These are phyloP conservation scores for Tuctoria greenei DNA, from an alignment of 176 grass and related monocot genomes.

Conservation along the genomic window DNA sequence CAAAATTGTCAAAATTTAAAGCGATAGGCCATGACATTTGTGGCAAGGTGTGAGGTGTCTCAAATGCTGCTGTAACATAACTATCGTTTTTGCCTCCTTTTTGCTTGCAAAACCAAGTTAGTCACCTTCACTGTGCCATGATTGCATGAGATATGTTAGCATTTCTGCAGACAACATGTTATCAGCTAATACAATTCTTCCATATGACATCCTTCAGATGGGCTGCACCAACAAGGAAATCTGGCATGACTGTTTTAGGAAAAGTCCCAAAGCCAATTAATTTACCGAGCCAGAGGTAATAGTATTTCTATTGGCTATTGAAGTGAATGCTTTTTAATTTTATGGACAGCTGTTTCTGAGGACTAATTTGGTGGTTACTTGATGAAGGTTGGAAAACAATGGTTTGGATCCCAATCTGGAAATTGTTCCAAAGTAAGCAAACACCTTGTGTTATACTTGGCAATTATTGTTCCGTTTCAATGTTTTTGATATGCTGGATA, in stretches of 20 bases:
- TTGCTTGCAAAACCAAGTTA: background rate
- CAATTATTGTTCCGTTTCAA: background rate
- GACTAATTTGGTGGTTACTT: conserved; percentile 39
- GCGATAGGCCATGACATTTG: background rate
- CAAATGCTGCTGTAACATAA: too few species aligned
- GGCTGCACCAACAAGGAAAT: conserved; percentile 77
- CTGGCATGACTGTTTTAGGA: conserved; percentile 96
- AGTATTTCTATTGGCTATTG: background rate
- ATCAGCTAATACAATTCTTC: conserved; percentile 3
- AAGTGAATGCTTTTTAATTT: background rate
- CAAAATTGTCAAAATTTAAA: conserved; percentile 12
- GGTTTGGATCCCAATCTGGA: conserved; percentile 91
- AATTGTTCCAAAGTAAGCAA: conserved; percentile 96
- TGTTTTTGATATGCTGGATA: conserved; percentile 4
- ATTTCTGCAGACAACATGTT: background rate
- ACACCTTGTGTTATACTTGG: conserved; percentile 12
- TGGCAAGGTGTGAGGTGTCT: background rate
- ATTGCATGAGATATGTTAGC: background rate
- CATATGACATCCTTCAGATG: conserved; percentile 56
- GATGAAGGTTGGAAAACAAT: conserved; percentile 97
- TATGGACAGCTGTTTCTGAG: conserved; percentile 10
- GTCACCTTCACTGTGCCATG: background rate
- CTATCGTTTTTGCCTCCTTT: background rate
- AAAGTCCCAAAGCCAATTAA: conserved; percentile 99
- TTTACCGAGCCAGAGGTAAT: conserved; percentile 95